Evolutionary conservation across 2,329 filamentous ascomycete genomes (phyloP), one percentile per base, ranked within the genome.

Genomic region (Aspergillus bombycis): DNA sequence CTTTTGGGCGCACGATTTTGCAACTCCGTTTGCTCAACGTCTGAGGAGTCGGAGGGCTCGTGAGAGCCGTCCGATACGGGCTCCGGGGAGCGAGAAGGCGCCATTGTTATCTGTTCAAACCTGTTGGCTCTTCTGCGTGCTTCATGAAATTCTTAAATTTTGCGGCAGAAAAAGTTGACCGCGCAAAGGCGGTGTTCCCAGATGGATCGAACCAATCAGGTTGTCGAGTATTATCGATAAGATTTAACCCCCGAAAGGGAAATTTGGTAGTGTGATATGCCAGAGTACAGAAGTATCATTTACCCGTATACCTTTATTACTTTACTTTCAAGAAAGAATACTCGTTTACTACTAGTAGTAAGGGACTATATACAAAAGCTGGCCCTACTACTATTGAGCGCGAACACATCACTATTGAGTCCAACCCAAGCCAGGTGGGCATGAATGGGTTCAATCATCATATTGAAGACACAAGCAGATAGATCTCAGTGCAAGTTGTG

Each of bases 1-100:
- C 78, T 71, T 67, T 80, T 80, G 30, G 77, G 67, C 1, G 78
- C 71, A 60, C 77, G 75, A 48, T 70, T 69, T 43, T 75, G 68
- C 52, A 67, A 58, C 14, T 72, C 68, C 19, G 59, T 23, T 32
- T 70, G 65, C 28, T 70, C 69, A 26, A 65, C 23, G 1, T 72
- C 69, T 2, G 65, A 69, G 8, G 34, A 30, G 61, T 72, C 69
- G 1, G 69, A 71, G 16, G 58, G 55, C 32, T 65, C 62, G 12
- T 65, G 57, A 5, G 57, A 62, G 9, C 72, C 67, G 12, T 75
- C 69, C n/a, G 68, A 69, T 43, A 63, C 57, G 19, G 67, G 57
- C 16, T 74, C 70, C 41, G 68, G 63, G 53, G 70, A 58, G 52
- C 62, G 67, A 19, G 69, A 69, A 46, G 67, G 67, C 41, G 73